Evolutionary conservation across 2,329 filamentous ascomycete genomes (phyloP), one percentile per base, ranked within the genome.

Genomic region (Tolypocladium guangdongense): DNA sequence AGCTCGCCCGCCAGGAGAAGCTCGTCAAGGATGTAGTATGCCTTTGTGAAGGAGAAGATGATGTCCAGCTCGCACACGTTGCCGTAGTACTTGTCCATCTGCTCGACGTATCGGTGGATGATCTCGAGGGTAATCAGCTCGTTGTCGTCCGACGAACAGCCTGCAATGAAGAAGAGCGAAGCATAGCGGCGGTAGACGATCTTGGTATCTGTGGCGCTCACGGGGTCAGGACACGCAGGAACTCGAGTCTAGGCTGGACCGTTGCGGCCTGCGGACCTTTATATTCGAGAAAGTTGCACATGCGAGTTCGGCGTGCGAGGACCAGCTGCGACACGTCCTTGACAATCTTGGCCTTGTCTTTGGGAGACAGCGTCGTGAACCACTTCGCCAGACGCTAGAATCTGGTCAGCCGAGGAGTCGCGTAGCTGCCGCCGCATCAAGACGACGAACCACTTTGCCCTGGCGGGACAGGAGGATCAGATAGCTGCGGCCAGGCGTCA

Each of bases 81-180:
- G 71, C 93, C 93, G 72, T 97, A 99, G 77, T 99, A 99, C 72
- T 99, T 99, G 80, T 99, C 93, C 93, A 99, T 99, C 75, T 99
- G 93, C 73, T 99, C 93, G 67, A 99, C 93, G 70, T 99, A 99
- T 73, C 93, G 90, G 72, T 99, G 93, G 65, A 99, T 95, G 68
- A 99, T 90, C 72, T 99, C 93, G 68, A 99, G 89, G 27, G 90
- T 96, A 70, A 97, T 96, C 67, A 99, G 78, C 70, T 99, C 93
- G 73, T 99, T 99, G 73, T 99, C 93, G 58, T 90, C 90, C n/a
- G 91, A 91, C 52, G 90, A 86, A 75, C 90, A 96, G 64, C 93
- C 93, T 65, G 92, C 91, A 70, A 99, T 99, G 80, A 99, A 99
- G 80, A 97, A 99, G 57, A 99, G 86, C 55, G 93, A 97, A 57